Evolutionary conservation across 257 asterid genomes (phyloP), one percentile per base, ranked within the genome.

Genomic region (Fraxinus excelsior): DNA sequence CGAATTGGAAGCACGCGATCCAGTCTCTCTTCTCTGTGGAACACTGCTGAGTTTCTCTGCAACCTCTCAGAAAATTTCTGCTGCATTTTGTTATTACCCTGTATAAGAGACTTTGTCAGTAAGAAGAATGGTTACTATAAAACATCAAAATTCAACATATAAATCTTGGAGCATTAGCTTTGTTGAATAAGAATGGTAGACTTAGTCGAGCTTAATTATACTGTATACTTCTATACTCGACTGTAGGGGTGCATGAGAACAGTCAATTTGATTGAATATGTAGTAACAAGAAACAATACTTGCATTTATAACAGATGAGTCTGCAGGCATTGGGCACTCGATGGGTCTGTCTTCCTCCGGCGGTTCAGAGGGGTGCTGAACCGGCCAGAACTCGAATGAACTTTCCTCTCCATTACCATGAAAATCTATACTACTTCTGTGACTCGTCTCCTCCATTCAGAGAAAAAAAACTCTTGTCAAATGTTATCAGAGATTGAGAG

Each of bases 331-430:
- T 1, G 86, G 86, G 60, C 78, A 82, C 78, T 79, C 70, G 12
- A 82, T 64, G 2, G 86, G 86, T 67, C 38, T 73, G 49, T 82
- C 86, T 67, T 74, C 82, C 26, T 79, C 83, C 58, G 29, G 31
- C 3, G 83, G 86, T 51, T 82, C 82, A 70, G 46, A 28, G 8
- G 85, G 85, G 65, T 82, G 85, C 21, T 74, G 72, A 23, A 82
- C 70, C 18, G 83, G 86, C 76, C 83, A 78, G 74, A 82, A 82
- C 69, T 79, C 86, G 18, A 78, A 14, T 13, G 76, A 74, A 7
- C 16, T 71, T 7, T 75, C 53, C 2, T 53, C 16, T 9, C 34
- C 83, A 29, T 75, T 66, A 53, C 51, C 26, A 10, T 51, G 68
- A 19, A 62, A 38, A 74, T 78, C 82, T 78, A 82, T 73, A 2